These are phyloP conservation scores for Murraya paniculata DNA, from an alignment of 345 rosid species.

Conservation along the genomic window DNA sequence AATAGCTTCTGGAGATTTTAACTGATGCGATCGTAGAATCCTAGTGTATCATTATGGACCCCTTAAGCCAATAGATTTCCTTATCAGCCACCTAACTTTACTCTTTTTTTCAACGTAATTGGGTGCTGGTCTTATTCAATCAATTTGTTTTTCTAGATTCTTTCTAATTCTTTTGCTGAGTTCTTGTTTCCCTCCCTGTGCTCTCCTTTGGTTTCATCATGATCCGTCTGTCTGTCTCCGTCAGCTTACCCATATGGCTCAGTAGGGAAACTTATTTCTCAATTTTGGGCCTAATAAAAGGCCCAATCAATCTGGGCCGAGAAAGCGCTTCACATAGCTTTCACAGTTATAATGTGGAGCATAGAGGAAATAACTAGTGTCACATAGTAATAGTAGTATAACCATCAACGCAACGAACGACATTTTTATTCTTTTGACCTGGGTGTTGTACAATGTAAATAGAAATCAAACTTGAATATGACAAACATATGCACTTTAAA, in stretches of 20 bases:
- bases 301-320: background rate
- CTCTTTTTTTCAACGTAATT: constrained; percentile 9
- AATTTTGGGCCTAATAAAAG: background rate
- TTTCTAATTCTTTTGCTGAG: background rate
- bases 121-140: constrained; percentile 21
- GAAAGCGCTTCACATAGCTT: too few relatives aligned
- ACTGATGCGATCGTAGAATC: constrained; percentile 19
- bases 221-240: background rate
- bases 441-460: background rate
- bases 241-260: too few relatives aligned
- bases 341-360: background rate
- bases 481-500: background rate
- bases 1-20: background rate
- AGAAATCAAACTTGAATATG: constrained; percentile 8
- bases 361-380: background rate
- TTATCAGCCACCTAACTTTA: constrained; percentile 22
- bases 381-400: background rate
- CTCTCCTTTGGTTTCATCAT: background rate
- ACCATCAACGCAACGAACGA: background rate
- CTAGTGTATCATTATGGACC: constrained; percentile 16
- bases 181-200: too few relatives aligned
- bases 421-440: background rate
- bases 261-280: background rate
- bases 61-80: constrained; percentile 14
- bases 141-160: too few relatives aligned